A percentile compares a stretch with the other conserved stretches of the same genome.
Conservation (phyloP, 805 yeast species). For the Zygotorulaspora danielsina region DNA sequence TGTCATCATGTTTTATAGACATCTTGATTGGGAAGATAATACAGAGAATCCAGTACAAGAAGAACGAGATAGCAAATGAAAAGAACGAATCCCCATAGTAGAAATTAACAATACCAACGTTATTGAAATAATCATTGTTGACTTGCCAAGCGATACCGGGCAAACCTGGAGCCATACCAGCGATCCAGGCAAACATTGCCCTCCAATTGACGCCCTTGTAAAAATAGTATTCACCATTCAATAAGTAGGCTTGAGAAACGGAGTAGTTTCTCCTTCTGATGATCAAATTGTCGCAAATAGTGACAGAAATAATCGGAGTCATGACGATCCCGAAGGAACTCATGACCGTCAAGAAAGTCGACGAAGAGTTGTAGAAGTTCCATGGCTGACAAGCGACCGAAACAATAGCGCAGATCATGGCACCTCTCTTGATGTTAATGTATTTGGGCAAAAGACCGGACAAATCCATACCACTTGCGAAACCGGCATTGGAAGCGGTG, state of each 20-base stretch:
- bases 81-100: conserved; percentile 44
- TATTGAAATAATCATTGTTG: conserved; percentile 27
- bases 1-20: conserved; percentile 36
- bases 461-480: conserved; percentile 44
- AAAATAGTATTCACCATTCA: conserved; percentile 38
- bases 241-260: conserved; percentile 30
- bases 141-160: conserved; percentile 45
- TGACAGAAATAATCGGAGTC: conserved; percentile 39
- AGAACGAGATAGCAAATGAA: conserved; percentile 40
- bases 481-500: conserved; percentile 39
- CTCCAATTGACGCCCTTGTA: conserved; percentile 39
- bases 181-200: conserved; percentile 34
- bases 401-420: conserved; percentile 34
- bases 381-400: conserved; percentile 40
- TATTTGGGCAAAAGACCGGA: conserved; percentile 40
- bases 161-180: conserved; percentile 44
- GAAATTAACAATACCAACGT: conserved; percentile 40
- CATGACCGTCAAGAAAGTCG: conserved; percentile 39
- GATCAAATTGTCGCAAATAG: conserved; percentile 40
- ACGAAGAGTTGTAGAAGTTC: conserved; percentile 38
- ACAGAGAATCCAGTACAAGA: conserved; percentile 36
- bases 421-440: conserved; percentile 42
- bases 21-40: conserved; percentile 38
- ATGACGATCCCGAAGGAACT: conserved; percentile 38
- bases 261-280: conserved; percentile 37